Evolutionary conservation across 257 asterid genomes (phyloP), one percentile per base, ranked within the genome.

Genomic region (Penstemon barbatus): DNA sequence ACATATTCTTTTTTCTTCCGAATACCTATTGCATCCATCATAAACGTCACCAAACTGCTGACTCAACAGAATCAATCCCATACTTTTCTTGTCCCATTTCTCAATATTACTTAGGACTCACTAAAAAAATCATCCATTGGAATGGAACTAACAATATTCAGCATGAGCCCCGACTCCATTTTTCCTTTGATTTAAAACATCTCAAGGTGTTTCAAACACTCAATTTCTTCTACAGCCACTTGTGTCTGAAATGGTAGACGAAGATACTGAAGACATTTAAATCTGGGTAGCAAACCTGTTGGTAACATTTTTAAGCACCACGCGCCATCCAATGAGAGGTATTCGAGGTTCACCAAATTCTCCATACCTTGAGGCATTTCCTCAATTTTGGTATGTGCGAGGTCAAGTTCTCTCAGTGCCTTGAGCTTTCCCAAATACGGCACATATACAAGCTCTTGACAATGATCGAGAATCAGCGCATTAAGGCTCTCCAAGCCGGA

Each of bases 291-390:
- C 39, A 74, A 11, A 25, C 33, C 33, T 19, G 8, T n/a, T 0
- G 49, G 65, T 5, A 39, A 9, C 46, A 37, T 8, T 40, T 72
- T 5, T 41, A 64, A 41, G 18, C 18, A 15, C 18, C 18, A 15
- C 18, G 18, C 18, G 18, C 18, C 18, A 1, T 7, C 2, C 0
- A 4, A 1, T 3, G 33, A 37, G 3, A 73, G 51, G 55, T 6
- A 65, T 15, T 41, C 65, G 50, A 65, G 67, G 39, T 50, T 33
- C 42, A 41, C 8, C 4, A 57, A 33, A 5, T 59, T 45, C 15
- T 66, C 59, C 41, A 73, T 41, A 13, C 77, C 77, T 33, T 0
- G 36, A 42, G 63, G 73, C 36, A 66, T 54, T 51, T 66, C 36
- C 19, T 33, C 4, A 5, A 66, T 59, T 25, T 46, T 4, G 4